Conservation (phyloP, 2,329 filamentous ascomycete genomes). For the Curvularia hawaiiensis region DNA sequence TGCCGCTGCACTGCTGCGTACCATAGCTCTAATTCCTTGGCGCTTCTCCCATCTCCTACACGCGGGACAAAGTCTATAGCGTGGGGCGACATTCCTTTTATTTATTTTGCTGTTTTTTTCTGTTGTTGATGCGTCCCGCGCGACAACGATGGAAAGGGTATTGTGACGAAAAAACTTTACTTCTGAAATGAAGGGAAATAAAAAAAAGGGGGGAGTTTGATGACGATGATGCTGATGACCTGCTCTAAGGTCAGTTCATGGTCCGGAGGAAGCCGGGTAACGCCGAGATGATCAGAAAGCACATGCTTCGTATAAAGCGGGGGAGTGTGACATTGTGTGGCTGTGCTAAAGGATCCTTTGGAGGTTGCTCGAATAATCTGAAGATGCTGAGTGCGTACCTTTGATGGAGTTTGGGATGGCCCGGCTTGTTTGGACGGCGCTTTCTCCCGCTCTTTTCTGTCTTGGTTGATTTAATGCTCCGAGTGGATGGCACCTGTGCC, state of each 20-base stretch:
- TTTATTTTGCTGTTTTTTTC: background rate
- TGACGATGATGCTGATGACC: background rate
- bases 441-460: background rate
- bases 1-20: constrained; percentile 14
- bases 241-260: background rate
- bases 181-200: background rate
- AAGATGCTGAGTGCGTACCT: background rate
- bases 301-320: background rate
- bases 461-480: constrained; percentile 24
- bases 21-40: constrained; percentile 5
- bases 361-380: background rate
- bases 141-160: background rate
- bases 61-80: background rate
- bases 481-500: constrained; percentile 42
- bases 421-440: background rate
- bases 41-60: background rate
- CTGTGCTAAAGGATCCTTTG: background rate
- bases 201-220: background rate
- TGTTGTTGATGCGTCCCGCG: background rate
- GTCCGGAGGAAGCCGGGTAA: background rate
- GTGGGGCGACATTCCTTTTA: background rate
- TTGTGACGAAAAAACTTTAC: background rate
- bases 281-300: background rate
- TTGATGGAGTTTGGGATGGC: background rate
- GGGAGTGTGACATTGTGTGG: background rate